These are phyloP conservation scores for Comarum palustre DNA, from an alignment of 306 rosid genomes.

Conservation along the genomic window DNA sequence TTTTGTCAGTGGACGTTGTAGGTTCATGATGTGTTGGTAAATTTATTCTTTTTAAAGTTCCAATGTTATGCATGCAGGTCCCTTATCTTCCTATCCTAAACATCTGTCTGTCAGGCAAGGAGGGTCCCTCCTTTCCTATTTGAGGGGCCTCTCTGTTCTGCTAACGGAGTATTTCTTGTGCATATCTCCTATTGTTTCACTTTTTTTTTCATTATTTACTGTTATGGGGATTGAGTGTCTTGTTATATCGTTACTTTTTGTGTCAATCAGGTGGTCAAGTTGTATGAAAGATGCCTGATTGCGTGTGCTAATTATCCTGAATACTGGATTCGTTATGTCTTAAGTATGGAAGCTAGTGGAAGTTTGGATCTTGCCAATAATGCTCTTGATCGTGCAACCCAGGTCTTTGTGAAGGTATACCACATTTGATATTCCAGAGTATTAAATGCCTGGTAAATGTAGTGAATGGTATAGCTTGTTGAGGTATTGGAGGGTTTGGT, in stretches of 20 bases:
- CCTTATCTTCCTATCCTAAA: slow-evolving; percentile 94
- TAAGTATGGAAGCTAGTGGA: slow-evolving; percentile 70
- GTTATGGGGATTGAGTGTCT: background rate
- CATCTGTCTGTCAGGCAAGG: slow-evolving; percentile 91
- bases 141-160: slow-evolving; percentile 99
- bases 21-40: slow-evolving; percentile 81
- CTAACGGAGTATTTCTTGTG: slow-evolving; percentile 91
- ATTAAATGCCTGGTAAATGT: background rate
- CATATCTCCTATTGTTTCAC: slow-evolving; percentile 57
- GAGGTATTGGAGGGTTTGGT: background rate
- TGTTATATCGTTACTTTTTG: slow-evolving; percentile 2
- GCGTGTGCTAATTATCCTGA: slow-evolving; percentile 99
- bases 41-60: slow-evolving; percentile 70
- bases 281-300: slow-evolving; percentile 91
- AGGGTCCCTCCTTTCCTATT: slow-evolving; percentile 97
- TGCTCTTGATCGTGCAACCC: slow-evolving; percentile 92
- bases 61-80: slow-evolving; percentile 99
- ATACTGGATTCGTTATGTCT: slow-evolving; percentile 84
- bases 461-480: background rate
- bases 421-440: background rate
- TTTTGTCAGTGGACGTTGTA: slow-evolving; percentile 77
- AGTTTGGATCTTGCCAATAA: slow-evolving; percentile 88
- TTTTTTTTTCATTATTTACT: slow-evolving; percentile 35
- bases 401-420: slow-evolving; percentile 93
- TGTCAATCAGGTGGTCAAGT: slow-evolving; percentile 75